Evolutionary conservation across 2,329 filamentous ascomycete species (phyloP).

Genomic region (Alternaria brassicae): DNA sequence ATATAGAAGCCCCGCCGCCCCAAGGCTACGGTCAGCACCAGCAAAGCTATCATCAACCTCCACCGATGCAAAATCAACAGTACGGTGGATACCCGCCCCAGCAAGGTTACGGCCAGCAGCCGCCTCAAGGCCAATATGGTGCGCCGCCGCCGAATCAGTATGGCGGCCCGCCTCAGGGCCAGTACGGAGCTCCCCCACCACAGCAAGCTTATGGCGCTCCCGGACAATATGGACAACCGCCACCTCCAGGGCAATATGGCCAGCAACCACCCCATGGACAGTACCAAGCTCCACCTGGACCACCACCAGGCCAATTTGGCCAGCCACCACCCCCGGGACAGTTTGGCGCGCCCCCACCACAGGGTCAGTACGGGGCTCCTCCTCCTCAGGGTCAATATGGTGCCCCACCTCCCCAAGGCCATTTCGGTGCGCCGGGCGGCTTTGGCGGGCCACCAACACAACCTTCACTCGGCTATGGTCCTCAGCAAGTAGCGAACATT

Average conservation of each 20-base stretch:
- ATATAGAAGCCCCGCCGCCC: conserved; percentile 32
- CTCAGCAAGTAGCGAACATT: conserved; percentile 64
- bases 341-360: conserved; percentile 15
- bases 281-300: conserved; percentile 39
- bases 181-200: conserved; percentile 31
- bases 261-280: conserved; percentile 37
- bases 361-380: conserved; percentile 48
- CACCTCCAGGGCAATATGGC: conserved; percentile 41
- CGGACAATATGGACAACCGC: conserved; percentile 18
- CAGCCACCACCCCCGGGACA: conserved; percentile 33
- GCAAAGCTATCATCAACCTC: conserved; percentile 42
- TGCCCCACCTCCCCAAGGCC: conserved; percentile 30
- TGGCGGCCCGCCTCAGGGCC: conserved; percentile 26
- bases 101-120: conserved; percentile 36
- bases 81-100: conserved; percentile 44
- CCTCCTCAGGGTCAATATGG: conserved; percentile 34
- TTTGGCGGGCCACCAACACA: conserved; percentile 49
- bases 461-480: conserved; percentile 75
- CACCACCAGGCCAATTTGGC: conserved; percentile 31
- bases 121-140: conserved; percentile 41
- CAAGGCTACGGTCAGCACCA: conserved; percentile 35
- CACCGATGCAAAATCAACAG: conserved; percentile 42
- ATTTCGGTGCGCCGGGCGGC: conserved; percentile 31
- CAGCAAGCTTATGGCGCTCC: conserved; percentile 30
- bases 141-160: conserved; percentile 45